Conservation (phyloP, 345 rosid genomes). For the Salix brachista region DNA sequence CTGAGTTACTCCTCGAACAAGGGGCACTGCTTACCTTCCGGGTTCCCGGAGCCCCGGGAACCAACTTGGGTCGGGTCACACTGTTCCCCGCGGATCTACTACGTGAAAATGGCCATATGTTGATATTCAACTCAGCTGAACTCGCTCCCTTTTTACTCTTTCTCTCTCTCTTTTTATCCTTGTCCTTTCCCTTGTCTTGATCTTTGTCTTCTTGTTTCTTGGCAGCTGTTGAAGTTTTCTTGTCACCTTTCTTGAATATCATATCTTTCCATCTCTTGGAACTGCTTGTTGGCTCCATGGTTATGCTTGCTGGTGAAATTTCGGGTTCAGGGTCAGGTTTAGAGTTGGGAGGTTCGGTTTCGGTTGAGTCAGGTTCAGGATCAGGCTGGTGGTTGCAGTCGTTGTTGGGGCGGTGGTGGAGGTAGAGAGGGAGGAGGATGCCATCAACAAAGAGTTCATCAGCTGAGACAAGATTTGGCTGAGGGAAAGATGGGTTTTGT, state of each 20-base stretch:
- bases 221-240: constrained; percentile 17
- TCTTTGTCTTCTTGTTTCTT: background rate
- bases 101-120: constrained; percentile 80
- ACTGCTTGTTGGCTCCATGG: constrained; percentile 9
- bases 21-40: constrained; percentile 81
- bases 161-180: constrained; percentile 38
- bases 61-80: constrained; percentile 47
- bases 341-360: constrained; percentile 14
- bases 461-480: constrained; percentile 55
- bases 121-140: constrained; percentile 61
- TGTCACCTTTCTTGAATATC: constrained; percentile 44
- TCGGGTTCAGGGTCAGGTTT: constrained; percentile 5
- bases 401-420: constrained; percentile 20
- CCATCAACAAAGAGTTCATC: constrained; percentile 74
- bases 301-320: background rate
- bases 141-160: constrained; percentile 18
- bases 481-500: constrained; percentile 44
- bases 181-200: constrained; percentile 11
- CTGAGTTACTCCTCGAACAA: constrained; percentile 72
- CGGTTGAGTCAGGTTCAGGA: background rate
- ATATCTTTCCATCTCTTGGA: constrained; percentile 75
- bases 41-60: constrained; percentile 35
- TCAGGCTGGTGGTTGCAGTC: constrained; percentile 12
- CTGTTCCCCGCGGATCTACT: constrained; percentile 77
- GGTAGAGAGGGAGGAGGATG: constrained; percentile 58